Percentiles rank a stretch among this genome's conserved stretches.
phyloP scores from a whole-genome alignment of 2,329 filamentous ascomycete genomes.

The Sordariomycetes sp. region DNA sequence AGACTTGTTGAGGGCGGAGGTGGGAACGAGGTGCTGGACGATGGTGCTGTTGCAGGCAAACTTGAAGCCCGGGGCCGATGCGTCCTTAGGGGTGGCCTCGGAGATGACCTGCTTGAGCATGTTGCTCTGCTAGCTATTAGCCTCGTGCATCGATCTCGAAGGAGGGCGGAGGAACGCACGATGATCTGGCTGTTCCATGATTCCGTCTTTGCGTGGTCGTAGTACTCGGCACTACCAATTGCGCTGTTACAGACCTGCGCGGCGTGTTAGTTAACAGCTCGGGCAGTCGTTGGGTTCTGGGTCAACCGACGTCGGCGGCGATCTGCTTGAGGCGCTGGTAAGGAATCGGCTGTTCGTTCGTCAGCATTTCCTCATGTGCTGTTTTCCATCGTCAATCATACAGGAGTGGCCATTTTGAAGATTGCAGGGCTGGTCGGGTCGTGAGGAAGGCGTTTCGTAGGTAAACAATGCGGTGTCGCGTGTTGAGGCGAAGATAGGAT shows the following conservation, averaged over 20 bases:
- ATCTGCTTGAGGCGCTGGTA: conserved; percentile 76
- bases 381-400: conserved; percentile 9
- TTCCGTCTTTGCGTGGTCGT: conserved; percentile 79
- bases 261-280: conserved; percentile 1
- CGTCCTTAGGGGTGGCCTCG: conserved; percentile 53
- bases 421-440: conserved; percentile 1
- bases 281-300: conserved; percentile 1
- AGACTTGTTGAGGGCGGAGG: conserved; percentile 53
- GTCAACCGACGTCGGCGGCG: conserved; percentile 61
- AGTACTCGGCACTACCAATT: conserved; percentile 65
- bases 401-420: conserved; percentile 27
- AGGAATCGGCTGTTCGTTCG: conserved; percentile 55
- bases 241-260: conserved; percentile 72
- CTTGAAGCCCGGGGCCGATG: conserved; percentile 64
- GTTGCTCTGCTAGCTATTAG: conserved; percentile 45
- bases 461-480: conserved; percentile 15
- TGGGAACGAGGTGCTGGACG: conserved; percentile 80
- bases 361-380: background rate
- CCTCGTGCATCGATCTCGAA: too few relatives aligned
- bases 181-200: conserved; percentile 92
- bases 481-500: too few relatives aligned
- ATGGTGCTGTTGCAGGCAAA: conserved; percentile 98
- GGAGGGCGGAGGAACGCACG: conserved; percentile 40
- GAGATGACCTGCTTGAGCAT: conserved; percentile 72
- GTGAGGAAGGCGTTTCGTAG: conserved; percentile 9